Evolutionary conservation across 1,284 basidiomycete species (phyloP).

Genomic region (Limonomyces culmigenus): DNA sequence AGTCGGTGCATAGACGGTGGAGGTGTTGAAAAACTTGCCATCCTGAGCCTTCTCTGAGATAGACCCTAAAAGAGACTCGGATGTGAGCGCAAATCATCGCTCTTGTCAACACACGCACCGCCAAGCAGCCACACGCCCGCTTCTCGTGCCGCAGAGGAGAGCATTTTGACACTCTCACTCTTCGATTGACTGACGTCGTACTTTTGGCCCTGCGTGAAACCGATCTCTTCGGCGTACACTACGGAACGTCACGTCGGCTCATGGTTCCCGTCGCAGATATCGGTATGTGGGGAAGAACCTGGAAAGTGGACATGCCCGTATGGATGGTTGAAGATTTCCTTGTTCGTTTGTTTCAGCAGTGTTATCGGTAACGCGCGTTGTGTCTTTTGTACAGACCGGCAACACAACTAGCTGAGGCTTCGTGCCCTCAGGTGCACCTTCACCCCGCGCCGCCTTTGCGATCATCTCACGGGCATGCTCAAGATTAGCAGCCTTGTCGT

Average conservation of each 20-base stretch:
- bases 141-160: conserved; percentile 72
- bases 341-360: conserved; percentile 2
- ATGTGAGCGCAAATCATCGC: neutral
- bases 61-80: conserved; percentile 48
- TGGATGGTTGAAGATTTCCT: conserved; percentile 98
- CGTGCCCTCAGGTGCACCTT: conserved; percentile 16
- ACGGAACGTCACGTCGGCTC: too few species aligned
- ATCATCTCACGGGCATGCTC: conserved; percentile 70
- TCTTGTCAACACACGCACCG: conserved; percentile 27
- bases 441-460: conserved; percentile 40
- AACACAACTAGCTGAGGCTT: conserved; percentile 78
- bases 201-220: conserved; percentile 31
- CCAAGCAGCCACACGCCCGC: conserved; percentile 82
- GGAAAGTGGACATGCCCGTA: conserved; percentile 83
- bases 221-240: conserved; percentile 74
- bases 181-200: conserved; percentile 41
- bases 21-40: conserved; percentile 80
- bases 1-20: conserved; percentile 78
- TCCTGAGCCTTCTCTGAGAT: conserved; percentile 69
- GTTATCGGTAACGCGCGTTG: neutral
- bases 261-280: too few species aligned
- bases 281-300: too few species aligned
- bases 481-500: conserved; percentile 62
- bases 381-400: conserved; percentile 59
- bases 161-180: conserved; percentile 71